Percentiles rank a stretch among this genome's conserved stretches.
Conservation (phyloP, 2,329 filamentous ascomycete genomes). For the Trichoderma sp. region DNA sequence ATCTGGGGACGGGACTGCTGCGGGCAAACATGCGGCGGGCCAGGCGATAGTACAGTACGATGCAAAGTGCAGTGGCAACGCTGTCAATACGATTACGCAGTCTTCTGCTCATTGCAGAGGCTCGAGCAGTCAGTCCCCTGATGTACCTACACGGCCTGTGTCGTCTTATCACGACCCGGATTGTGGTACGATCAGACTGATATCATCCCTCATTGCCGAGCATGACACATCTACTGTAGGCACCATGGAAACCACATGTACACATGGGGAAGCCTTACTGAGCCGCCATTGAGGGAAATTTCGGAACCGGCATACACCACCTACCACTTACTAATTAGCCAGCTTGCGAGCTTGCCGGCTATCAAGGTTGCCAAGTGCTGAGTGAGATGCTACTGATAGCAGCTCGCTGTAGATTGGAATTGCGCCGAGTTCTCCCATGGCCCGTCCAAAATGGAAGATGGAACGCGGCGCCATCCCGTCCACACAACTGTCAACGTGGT, state of each 20-base stretch:
- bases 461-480: conserved; percentile 25
- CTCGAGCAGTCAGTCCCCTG: neutral
- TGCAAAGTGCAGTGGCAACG: neutral
- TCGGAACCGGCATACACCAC: neutral
- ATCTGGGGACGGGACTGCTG: neutral
- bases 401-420: neutral
- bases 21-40: neutral
- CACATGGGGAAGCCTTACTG: neutral
- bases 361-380: conserved; percentile 22
- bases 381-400: conserved; percentile 1
- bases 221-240: conserved; percentile 6
- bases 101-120: neutral
- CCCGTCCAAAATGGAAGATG: neutral
- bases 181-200: conserved; percentile 15
- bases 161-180: neutral
- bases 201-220: neutral
- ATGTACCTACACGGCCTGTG: neutral
- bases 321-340: neutral
- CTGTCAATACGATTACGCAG: conserved; percentile 5
- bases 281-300: neutral
- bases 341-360: neutral
- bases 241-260: neutral
- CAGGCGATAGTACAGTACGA: neutral
- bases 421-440: conserved; percentile 19
- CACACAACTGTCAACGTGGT: conserved; percentile 26